Conservation (phyloP, 129 eudicot species). For the Artemisia tridentata region DNA sequence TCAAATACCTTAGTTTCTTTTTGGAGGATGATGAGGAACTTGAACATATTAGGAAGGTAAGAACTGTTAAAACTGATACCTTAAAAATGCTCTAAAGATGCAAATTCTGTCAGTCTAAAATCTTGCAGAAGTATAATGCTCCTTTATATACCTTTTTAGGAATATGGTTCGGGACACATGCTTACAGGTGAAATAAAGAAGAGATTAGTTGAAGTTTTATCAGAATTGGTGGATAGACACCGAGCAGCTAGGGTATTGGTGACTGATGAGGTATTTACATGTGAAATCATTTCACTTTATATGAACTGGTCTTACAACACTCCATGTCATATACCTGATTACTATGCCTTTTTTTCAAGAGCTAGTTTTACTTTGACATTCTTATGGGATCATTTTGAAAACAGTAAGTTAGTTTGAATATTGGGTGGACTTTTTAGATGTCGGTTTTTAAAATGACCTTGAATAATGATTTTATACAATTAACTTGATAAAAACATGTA, state of each 20-base stretch:
- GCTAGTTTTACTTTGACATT: too few relatives aligned
- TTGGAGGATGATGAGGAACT: constrained; percentile 89
- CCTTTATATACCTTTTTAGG: constrained; percentile 37
- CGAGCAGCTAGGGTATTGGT: constrained; percentile 82
- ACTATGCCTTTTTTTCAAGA: background rate
- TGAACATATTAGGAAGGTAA: constrained; percentile 48
- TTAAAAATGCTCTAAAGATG: background rate
- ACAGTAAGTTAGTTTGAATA: too few relatives aligned
- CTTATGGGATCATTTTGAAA: too few relatives aligned
- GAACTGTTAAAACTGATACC: too few relatives aligned
- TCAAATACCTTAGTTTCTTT: constrained; percentile 94
- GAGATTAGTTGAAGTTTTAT: constrained; percentile 61
- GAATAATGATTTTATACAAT: background rate
- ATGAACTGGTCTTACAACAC: background rate
- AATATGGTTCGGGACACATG: constrained; percentile 93
- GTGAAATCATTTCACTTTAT: background rate
- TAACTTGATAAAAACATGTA: background rate
- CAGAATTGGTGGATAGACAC: constrained; percentile 85
- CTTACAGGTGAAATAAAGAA: constrained; percentile 87
- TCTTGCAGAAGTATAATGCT: background rate
- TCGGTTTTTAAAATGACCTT: background rate
- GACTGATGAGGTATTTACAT: constrained; percentile 71
- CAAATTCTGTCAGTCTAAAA: background rate
- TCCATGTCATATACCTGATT: background rate
- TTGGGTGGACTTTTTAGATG: too few relatives aligned